These are phyloP conservation scores for Juglanconis sp. DNA, from an alignment of 2,329 filamentous ascomycete genomes.

Conservation along the genomic window DNA sequence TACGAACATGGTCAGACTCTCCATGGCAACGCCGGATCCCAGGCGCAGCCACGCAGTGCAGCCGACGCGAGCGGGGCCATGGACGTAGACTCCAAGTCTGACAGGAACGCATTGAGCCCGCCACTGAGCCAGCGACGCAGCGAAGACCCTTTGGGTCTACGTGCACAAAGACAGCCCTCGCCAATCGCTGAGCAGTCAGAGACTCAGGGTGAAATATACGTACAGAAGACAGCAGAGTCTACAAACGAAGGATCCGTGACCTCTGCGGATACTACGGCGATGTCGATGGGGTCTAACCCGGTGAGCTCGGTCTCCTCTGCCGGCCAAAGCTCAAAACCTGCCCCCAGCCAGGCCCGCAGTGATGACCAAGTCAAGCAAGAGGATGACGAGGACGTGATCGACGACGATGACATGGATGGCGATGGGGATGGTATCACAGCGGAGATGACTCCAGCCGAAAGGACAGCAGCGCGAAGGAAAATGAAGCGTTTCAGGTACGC, in stretches of 20 bases:
- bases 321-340: constrained; percentile 32
- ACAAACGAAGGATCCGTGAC: constrained; percentile 37
- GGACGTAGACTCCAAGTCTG: constrained; percentile 64
- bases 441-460: constrained; percentile 54
- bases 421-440: constrained; percentile 41
- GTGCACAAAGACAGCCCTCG: constrained; percentile 38
- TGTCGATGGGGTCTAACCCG: constrained; percentile 39
- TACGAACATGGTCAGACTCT: constrained; percentile 39
- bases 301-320: constrained; percentile 37
- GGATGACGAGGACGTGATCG: constrained; percentile 49
- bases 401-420: constrained; percentile 58
- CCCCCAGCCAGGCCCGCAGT: constrained; percentile 31
- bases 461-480: constrained; percentile 56
- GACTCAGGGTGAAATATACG: constrained; percentile 30
- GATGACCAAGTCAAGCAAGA: constrained; percentile 43
- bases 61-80: constrained; percentile 43
- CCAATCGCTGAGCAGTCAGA: constrained; percentile 35
- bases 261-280: constrained; percentile 36
- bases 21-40: constrained; percentile 33
- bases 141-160: constrained; percentile 39
- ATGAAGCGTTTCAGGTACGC: constrained; percentile 77
- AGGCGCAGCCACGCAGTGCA: constrained; percentile 37
- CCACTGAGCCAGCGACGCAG: constrained; percentile 34
- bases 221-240: constrained; percentile 35
- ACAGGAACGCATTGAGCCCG: constrained; percentile 26